Base-by-base conservation (phyloP, 257 asterid species). In the Solanum arcanum region DNA sequence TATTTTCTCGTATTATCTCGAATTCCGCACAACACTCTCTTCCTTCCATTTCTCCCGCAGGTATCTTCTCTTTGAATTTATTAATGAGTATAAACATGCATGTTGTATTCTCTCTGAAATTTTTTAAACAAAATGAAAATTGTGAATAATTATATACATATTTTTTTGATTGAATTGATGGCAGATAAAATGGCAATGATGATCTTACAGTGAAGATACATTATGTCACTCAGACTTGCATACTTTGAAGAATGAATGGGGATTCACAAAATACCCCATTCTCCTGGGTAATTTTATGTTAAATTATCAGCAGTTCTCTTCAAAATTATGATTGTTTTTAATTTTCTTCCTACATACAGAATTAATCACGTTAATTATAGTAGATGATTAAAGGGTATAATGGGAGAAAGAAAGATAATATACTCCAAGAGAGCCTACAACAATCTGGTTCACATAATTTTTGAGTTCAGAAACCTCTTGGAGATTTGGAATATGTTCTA, bases 41-140 rank as follows among this genome's bases (percentile, higher is more conserved):
- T 94, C 95, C 35, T 92, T 92, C 88, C 80, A 88, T 76, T 93
- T 94, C 89, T 90, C 92, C 70, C 93, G 94, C 87, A 93, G 96
- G 95, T 93, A 49, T 47, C 1, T 64, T n/a, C 72, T 62, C 31
- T 60, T 60, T 23, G 69, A 60, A 20, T 59, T 21, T 13, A 14
- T 47, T 9, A 21, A 21, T 60, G 5, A 62, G 29, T 62, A 62
- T 62, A 62, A 62, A 23, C 69, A 60, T 62, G 68, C 68, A 60
- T 59, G 13, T 0, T 59, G 25, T 9, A 21, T 21, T 8, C 68
- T 59, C 70, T 62, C n/a, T 62, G 35, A 64, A 60, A 10, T 39
- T 75, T 33, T 37, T 37, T 5, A 35, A 37, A 37, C 39, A 37
- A 37, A 37, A 37, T 7, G 35, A 66, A 66, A 62, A 62, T 39